Evolutionary conservation across 345 rosid species (phyloP), one percentile per base, ranked within the genome.

Genomic region (Brassica rapa): DNA sequence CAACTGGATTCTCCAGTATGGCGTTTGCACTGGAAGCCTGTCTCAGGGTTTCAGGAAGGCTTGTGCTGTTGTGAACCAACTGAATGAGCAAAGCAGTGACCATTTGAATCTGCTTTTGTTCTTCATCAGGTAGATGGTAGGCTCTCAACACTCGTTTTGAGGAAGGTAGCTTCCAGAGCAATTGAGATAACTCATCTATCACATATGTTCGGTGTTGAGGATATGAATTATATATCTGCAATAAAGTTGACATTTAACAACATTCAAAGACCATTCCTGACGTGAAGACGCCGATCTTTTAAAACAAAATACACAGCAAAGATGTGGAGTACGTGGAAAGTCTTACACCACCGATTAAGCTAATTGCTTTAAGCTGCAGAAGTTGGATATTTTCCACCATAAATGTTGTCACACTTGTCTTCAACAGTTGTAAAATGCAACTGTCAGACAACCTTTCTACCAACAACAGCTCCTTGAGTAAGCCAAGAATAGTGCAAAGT

Each of bases 61-160:
- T 90, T 64, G 94, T 93, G 79, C 98, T 90, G 79, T 85, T 82
- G 77, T 93, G 97, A 84, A 93, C 97, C 87, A 96, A 86, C 82
- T 96, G 99, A 84, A 96, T 87, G 77, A 96, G 90, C 85, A 96
- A 83, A 72, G 99, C 99, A 66, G 97, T 88, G 72, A 93, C 84
- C 96, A 91, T 93, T 84, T 96, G 99, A 83, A 96, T 96, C 85
- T 96, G 99, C 84, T 89, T 89, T 73, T 93, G 97, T 80, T 96
- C 99, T 84, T 96, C 99, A 87, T 93, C 99, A 62, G 99, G 98
- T 6, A 96, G 89, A 75, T 82, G 96, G 87, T 93, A 91, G 4
- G 98, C 78, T 82, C 98, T 89, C 72, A 85, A 68, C 1, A 87
- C 94, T 68, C 97, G 88, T 82, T 91, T 93, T 14, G 98, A 89